These are phyloP conservation scores for Penicillium sp. DNA, from an alignment of 2,329 filamentous ascomycete species.

Conservation along the genomic window DNA sequence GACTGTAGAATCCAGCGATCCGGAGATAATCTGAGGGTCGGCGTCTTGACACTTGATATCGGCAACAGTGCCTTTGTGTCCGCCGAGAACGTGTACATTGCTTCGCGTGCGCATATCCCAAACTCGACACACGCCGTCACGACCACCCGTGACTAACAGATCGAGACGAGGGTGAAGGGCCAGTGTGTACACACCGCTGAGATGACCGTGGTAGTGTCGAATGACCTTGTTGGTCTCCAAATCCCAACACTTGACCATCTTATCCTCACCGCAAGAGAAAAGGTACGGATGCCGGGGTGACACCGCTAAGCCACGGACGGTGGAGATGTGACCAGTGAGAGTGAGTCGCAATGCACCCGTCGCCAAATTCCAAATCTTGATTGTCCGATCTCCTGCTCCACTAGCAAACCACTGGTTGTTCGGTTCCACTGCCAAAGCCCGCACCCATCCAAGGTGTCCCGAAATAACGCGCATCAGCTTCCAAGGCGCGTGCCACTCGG, in stretches of 20 bases:
- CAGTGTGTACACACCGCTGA: slow-evolving; percentile 92
- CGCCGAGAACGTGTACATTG: slow-evolving; percentile 90
- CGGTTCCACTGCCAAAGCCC: slow-evolving; percentile 84
- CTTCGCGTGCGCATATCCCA: slow-evolving; percentile 98
- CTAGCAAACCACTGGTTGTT: slow-evolving; percentile 98
- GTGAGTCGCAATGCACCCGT: slow-evolving; percentile 81
- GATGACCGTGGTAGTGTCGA: slow-evolving; percentile 92
- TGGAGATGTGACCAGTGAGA: slow-evolving; percentile 90
- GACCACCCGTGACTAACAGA: slow-evolving; percentile 88
- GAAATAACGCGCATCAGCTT: slow-evolving; percentile 98
- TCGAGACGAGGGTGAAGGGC: slow-evolving; percentile 93
- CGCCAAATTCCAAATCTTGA: slow-evolving; percentile 98
- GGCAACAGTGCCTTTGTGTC: slow-evolving; percentile 87
- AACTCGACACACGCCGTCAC: slow-evolving; percentile 89
- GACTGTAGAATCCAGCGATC: slow-evolving; percentile 88
- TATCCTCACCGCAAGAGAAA: slow-evolving; percentile 97
- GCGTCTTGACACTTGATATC: slow-evolving; percentile 92
- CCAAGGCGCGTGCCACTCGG: slow-evolving; percentile 97
- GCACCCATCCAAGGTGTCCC: slow-evolving; percentile 93
- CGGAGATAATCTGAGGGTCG: slow-evolving; percentile 91
- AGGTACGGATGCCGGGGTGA: slow-evolving; percentile 93
- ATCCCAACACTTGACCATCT: slow-evolving; percentile 99
- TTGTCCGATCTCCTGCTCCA: slow-evolving; percentile 90
- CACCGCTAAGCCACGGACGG: slow-evolving; percentile 86
- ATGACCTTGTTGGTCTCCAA: slow-evolving; percentile 99